A percentile compares a stretch with the other conserved stretches of the same genome.
These are phyloP conservation scores for Botrytis cinerea DNA, from an alignment of 2,329 filamentous ascomycete species.

Conservation along the genomic window DNA sequence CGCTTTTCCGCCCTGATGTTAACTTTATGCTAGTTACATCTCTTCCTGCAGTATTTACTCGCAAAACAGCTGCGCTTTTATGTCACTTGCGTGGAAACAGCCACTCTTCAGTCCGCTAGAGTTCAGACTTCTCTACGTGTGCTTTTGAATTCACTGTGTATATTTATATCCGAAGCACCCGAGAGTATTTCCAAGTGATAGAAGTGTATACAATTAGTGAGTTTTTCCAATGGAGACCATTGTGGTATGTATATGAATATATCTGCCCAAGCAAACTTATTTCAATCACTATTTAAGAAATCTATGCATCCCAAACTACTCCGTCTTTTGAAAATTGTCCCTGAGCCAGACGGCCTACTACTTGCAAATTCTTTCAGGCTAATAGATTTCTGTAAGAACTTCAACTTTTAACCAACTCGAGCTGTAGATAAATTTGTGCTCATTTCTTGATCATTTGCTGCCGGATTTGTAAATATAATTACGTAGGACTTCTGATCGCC, in stretches of 20 bases:
- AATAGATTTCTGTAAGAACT: accelerated
- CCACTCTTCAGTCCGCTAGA: background rate
- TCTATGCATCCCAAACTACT: no score
- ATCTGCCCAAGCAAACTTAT: background rate
- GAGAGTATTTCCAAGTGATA: background rate
- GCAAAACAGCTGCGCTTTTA: background rate
- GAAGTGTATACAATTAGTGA: background rate
- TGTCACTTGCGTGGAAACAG: background rate
- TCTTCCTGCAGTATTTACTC: no score
- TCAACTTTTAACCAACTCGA: background rate
- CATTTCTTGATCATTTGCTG: background rate
- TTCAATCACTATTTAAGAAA: background rate
- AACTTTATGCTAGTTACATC: no score
- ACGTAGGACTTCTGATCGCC: background rate
- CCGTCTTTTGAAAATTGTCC: background rate
- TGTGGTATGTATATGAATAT: background rate
- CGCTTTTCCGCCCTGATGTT: no score
- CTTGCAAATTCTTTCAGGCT: background rate
- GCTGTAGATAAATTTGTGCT: background rate
- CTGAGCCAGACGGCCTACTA: background rate
- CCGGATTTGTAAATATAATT: background rate
- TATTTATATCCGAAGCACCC: background rate
- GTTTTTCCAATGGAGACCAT: background rate
- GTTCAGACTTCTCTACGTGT: accelerated
- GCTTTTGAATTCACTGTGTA: background rate